These are phyloP conservation scores for Colletotrichum sp. DNA, from an alignment of 2,329 filamentous ascomycete species.

Conservation along the genomic window DNA sequence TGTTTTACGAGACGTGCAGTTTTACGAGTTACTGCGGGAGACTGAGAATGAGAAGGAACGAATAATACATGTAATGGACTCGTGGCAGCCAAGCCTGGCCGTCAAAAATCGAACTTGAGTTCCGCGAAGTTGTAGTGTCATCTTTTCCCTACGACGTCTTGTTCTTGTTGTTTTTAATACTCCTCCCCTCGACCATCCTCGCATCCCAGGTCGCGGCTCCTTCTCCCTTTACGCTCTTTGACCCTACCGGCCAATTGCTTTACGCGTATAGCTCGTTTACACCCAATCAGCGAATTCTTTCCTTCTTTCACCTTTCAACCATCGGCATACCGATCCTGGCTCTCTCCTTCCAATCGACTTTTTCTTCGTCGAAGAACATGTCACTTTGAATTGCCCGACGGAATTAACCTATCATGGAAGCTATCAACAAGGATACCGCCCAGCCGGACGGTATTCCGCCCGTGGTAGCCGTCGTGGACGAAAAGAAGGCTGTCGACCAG, in stretches of 20 bases:
- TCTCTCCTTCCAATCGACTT: background rate
- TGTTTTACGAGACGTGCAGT: background rate
- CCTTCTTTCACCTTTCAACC: background rate
- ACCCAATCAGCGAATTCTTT: background rate
- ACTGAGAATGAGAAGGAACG: background rate
- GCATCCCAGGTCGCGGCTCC: background rate
- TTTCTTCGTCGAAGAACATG: background rate
- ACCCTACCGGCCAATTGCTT: background rate
- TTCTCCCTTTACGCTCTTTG: background rate
- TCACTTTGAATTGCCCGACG: background rate
- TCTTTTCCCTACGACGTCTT: background rate
- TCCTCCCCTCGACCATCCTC: background rate
- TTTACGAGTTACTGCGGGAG: background rate
- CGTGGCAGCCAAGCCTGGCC: background rate
- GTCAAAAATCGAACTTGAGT: background rate
- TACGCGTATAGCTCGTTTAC: background rate
- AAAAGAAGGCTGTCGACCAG: background rate
- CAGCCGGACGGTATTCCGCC: background rate
- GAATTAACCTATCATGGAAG: background rate
- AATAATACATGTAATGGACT: background rate
- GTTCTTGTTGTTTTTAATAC: background rate
- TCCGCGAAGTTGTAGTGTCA: background rate
- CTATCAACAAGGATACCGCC: background rate
- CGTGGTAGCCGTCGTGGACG: background rate
- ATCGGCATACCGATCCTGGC: background rate